Percentiles rank a stretch among this genome's conserved stretches.
These are phyloP conservation scores for Capniomyces stellatus DNA, from an alignment of 371 early-diverging fungal genomes.

Conservation along the genomic window DNA sequence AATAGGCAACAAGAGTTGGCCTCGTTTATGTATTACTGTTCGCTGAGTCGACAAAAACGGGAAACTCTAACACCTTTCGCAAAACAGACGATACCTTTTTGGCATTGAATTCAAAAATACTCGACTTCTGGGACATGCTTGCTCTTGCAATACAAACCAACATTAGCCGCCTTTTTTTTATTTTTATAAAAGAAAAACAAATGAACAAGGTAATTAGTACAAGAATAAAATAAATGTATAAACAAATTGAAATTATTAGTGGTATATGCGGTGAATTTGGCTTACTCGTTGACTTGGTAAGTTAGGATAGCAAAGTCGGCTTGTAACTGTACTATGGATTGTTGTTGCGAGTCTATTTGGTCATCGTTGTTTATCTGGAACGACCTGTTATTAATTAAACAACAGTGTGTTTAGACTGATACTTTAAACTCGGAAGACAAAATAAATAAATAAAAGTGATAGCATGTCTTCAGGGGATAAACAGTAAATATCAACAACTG, in stretches of 20 bases:
- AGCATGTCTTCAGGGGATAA: neutral
- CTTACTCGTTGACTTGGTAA: constrained; percentile 15
- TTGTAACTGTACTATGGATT: constrained; percentile 8
- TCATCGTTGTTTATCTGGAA: neutral
- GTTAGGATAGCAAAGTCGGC: constrained; percentile 8
- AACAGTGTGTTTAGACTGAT: neutral
- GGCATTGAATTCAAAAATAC: constrained; percentile 21
- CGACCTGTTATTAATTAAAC: neutral
- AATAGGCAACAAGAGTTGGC: no score
- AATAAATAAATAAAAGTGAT: neutral
- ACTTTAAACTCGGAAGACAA: neutral
- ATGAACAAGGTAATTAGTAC: neutral
- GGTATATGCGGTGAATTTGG: neutral
- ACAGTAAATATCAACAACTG: neutral
- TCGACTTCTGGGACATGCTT: constrained; percentile 9
- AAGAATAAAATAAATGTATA: neutral
- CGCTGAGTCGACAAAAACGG: no score
- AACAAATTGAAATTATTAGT: neutral
- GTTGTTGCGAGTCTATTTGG: constrained; percentile 5
- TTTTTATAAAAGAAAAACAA: neutral
- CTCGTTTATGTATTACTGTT: no score
- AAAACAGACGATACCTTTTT: constrained; percentile 20
- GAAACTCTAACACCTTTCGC: constrained; percentile 12
- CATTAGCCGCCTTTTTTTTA: constrained; percentile 7
- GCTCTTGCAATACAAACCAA: constrained; percentile 16